A percentile compares a stretch with the other conserved stretches of the same genome.
These are phyloP conservation scores for Xerocomus nothofagi DNA, from an alignment of 1,284 basidiomycete genomes.

Conservation along the genomic window DNA sequence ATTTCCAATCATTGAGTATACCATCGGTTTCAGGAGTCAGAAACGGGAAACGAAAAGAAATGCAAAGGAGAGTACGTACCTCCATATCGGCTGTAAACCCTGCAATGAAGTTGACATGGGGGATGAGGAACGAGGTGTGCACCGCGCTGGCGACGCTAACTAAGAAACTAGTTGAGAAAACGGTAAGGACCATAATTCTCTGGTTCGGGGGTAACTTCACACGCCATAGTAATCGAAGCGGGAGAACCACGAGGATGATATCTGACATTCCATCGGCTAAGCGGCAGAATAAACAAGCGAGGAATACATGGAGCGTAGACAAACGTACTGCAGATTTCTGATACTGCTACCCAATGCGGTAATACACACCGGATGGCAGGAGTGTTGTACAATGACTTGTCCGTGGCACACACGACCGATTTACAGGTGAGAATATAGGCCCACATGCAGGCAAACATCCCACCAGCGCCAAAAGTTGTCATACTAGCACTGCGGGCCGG, in stretches of 20 bases:
- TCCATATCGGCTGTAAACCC: constrained; percentile 20
- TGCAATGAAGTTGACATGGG: background rate
- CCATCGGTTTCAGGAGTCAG: background rate
- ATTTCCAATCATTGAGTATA: background rate
- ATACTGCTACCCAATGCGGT: constrained; percentile 22
- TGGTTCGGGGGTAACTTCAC: constrained; percentile 28
- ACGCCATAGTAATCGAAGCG: constrained; percentile 28
- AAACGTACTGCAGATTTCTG: constrained; percentile 28
- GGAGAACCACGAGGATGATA: constrained; percentile 24
- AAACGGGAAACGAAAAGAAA: background rate
- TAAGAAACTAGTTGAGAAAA: constrained; percentile 33
- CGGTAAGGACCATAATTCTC: constrained; percentile 26
- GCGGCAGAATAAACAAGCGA: background rate
- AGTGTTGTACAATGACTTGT: constrained; percentile 24
- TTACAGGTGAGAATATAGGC: constrained; percentile 21
- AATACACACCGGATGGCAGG: constrained; percentile 12
- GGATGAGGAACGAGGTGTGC: constrained; percentile 28
- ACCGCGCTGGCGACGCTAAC: constrained; percentile 27
- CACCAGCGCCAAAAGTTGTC: constrained; percentile 1
- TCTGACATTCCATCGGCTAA: constrained; percentile 31
- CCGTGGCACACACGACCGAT: constrained; percentile 13
- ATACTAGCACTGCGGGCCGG: constrained; percentile 5
- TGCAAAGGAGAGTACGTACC: constrained; percentile 20
- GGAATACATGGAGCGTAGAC: background rate
- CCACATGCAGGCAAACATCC: constrained; percentile 23